Conservation (phyloP, 768 basidiomycete genomes). For the Scleroderma citrinum region DNA sequence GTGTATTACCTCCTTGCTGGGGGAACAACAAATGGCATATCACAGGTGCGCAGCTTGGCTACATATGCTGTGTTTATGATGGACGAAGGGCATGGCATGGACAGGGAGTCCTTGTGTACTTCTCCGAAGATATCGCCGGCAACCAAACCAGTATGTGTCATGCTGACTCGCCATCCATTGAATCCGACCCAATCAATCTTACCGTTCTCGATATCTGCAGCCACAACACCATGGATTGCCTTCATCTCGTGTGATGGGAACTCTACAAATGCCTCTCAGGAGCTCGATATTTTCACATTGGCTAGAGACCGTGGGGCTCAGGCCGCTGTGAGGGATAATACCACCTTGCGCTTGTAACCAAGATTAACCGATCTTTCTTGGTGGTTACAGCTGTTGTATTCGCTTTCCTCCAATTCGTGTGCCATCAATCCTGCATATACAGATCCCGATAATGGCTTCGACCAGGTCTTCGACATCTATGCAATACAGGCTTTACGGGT, state of each 20-base stretch:
- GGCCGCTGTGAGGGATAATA: constrained; percentile 53
- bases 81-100: not conserved
- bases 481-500: constrained; percentile 59
- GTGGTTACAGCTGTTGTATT: constrained; percentile 63
- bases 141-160: constrained; percentile 45
- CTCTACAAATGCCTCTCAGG: constrained; percentile 53
- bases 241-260: constrained; percentile 80
- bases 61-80: not conserved
- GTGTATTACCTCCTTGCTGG: constrained; percentile 60
- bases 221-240: constrained; percentile 87
- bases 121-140: constrained; percentile 55
- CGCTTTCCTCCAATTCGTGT: constrained; percentile 64
- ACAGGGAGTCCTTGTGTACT: constrained; percentile 81
- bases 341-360: not conserved
- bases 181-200: constrained; percentile 8
- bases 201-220: constrained; percentile 26
- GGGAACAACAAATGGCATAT: constrained; percentile 42
- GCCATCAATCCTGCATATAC: constrained; percentile 70
- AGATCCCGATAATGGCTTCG: constrained; percentile 48
- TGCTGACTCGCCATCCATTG: constrained; percentile 13
- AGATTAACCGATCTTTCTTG: not conserved
- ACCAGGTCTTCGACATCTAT: constrained; percentile 72
- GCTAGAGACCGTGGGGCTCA: constrained; percentile 74
- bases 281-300: constrained; percentile 75
- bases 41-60: constrained; percentile 40